Percentiles rank a stretch among this genome's conserved stretches.
These are phyloP conservation scores for Paramarasmius palmivorus DNA, from an alignment of 1,284 basidiomycete genomes.

Conservation along the genomic window DNA sequence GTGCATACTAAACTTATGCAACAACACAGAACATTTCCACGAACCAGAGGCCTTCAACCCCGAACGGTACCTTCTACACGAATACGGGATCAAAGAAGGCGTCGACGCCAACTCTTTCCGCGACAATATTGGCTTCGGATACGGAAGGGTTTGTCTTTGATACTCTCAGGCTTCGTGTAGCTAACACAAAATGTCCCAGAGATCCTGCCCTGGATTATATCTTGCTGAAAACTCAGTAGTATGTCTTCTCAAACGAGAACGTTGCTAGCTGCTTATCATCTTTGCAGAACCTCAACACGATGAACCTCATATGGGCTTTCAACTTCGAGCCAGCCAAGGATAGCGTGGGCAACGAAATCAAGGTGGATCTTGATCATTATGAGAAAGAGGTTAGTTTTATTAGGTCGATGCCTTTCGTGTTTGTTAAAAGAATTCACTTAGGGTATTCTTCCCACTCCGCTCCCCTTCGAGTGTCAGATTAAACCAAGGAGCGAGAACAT, in stretches of 20 bases:
- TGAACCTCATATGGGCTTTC: constrained; percentile 30
- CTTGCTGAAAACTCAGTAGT: constrained; percentile 26
- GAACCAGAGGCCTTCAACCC: constrained; percentile 21
- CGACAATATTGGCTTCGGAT: constrained; percentile 16
- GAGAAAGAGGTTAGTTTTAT: neutral
- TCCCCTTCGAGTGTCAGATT: constrained; percentile 17
- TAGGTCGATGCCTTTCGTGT: neutral
- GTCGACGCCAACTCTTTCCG: constrained; percentile 14
- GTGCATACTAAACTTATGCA: too few species aligned
- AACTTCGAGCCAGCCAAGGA: constrained; percentile 16
- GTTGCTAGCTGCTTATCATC: too few species aligned
- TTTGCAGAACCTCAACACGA: constrained; percentile 11
- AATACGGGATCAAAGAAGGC: constrained; percentile 17
- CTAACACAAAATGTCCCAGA: constrained; percentile 4
- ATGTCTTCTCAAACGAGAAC: too few species aligned
- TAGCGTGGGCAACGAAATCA: constrained; percentile 6
- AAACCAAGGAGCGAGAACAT: constrained; percentile 10
- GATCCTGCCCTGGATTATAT: constrained; percentile 30
- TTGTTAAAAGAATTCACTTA: neutral
- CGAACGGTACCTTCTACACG: constrained; percentile 16
- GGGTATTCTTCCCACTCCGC: constrained; percentile 13
- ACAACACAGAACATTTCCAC: constrained; percentile 17
- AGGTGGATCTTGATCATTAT: constrained; percentile 3
- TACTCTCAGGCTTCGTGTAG: neutral
- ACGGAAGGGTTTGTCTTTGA: constrained; percentile 16